A percentile compares a stretch with the other conserved stretches of the same genome.
Evolutionary conservation across 1,284 basidiomycete genomes (phyloP).

Genomic region (Naganishia liquefaciens): DNA sequence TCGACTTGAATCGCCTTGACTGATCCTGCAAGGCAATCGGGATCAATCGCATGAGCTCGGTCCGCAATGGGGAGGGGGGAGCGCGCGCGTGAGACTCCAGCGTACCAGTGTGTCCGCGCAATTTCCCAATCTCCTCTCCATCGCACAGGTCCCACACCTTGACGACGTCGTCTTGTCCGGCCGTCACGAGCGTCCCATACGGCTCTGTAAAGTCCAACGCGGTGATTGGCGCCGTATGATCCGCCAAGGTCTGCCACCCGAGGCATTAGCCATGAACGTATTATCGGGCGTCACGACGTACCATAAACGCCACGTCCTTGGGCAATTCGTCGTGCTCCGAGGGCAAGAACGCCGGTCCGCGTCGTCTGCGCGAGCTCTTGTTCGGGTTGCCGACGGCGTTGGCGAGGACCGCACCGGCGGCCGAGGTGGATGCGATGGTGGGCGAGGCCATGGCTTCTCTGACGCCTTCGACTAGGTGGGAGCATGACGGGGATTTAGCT

Average conservation of each 20-base stretch:
- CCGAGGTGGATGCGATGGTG: slow-evolving; percentile 43
- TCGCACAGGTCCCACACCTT: slow-evolving; percentile 60
- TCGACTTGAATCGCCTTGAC: slow-evolving; percentile 95
- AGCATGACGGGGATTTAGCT: not conserved
- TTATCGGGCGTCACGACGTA: slow-evolving; percentile 49
- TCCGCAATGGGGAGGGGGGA: too few relatives aligned
- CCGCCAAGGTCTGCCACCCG: slow-evolving; percentile 67
- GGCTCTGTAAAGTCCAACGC: slow-evolving; percentile 95
- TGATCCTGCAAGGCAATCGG: slow-evolving; percentile 47
- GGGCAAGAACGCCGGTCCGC: slow-evolving; percentile 90
- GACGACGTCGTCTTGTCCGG: slow-evolving; percentile 65
- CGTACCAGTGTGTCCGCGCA: slow-evolving; percentile 72
- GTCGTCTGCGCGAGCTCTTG: slow-evolving; percentile 40
- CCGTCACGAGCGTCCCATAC: slow-evolving; percentile 88
- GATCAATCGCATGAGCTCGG: too few relatives aligned
- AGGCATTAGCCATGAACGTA: not conserved
- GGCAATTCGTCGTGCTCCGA: slow-evolving; percentile 97
- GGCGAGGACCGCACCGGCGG: slow-evolving; percentile 40
- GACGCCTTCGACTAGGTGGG: slow-evolving; percentile 85
- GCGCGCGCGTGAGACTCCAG: too few relatives aligned
- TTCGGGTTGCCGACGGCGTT: slow-evolving; percentile 29
- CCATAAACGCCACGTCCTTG: slow-evolving; percentile 94
- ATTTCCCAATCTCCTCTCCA: slow-evolving; percentile 75
- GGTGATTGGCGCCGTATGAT: slow-evolving; percentile 77
- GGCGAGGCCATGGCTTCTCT: slow-evolving; percentile 72